These are phyloP conservation scores for Daldinia eschscholtzii DNA, from an alignment of 2,329 filamentous ascomycete genomes.

Conservation along the genomic window DNA sequence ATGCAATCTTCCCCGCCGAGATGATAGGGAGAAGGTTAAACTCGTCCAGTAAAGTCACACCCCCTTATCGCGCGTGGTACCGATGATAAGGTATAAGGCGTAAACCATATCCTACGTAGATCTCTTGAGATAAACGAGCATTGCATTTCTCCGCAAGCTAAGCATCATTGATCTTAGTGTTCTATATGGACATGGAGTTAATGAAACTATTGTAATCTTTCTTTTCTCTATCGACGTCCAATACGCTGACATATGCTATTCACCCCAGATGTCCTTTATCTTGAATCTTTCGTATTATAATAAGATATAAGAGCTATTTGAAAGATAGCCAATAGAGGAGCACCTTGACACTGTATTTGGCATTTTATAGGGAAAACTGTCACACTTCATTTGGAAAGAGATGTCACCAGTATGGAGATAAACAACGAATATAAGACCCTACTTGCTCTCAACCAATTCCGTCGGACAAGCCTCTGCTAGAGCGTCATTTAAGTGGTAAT, in stretches of 20 bases:
- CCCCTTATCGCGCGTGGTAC: constrained; percentile 25
- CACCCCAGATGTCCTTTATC: neutral
- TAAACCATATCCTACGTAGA: constrained; percentile 18
- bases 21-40: constrained; percentile 12
- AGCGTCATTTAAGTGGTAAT: neutral
- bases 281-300: neutral
- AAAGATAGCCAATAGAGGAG: neutral
- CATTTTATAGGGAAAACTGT: too few species aligned
- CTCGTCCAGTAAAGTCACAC: constrained; percentile 24
- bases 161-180: neutral
- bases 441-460: neutral
- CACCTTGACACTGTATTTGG: neutral
- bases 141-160: neutral
- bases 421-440: neutral
- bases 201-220: neutral
- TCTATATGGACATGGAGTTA: neutral
- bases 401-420: neutral
- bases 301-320: neutral
- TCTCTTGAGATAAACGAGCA: neutral
- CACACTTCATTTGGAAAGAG: neutral
- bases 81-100: constrained; percentile 35
- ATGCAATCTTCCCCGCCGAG: constrained; percentile 38
- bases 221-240: neutral
- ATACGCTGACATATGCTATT: neutral
- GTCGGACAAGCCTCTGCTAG: neutral